Evolutionary conservation across 2,329 filamentous ascomycete genomes (phyloP), one percentile per base, ranked within the genome.

Genomic region (Teratosphaeria epicoccoides): DNA sequence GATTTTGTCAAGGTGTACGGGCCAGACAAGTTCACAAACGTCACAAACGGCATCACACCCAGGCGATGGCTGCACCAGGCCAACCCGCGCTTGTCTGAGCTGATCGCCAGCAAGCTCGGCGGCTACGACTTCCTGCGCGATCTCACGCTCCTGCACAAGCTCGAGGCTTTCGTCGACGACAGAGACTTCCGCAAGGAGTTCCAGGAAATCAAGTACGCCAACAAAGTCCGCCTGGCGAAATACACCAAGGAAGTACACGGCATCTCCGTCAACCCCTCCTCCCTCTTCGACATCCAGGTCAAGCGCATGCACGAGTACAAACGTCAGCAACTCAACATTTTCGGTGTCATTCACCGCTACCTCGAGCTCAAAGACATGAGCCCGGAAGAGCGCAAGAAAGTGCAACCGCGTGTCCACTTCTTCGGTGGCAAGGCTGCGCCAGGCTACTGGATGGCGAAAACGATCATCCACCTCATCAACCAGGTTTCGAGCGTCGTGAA

Each of bases 401-500:
- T 87, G 55, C 80, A 84, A 44, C 88, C 90, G 14, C 85, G 91
- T 49, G 93, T 97, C 9, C 93, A 87, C 52, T 94, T 98, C 69
- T 97, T 98, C 67, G 93, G 93, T 66, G 93, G 93, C 63, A 98
- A 98, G 74, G 93, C 93, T 24, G 93, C 93, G 1, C 93, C 93
- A 0, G 93, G 93, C 14, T 98, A 98, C 76, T 98, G 93, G 93
- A 98, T 97, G 93, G 93, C 93, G 33, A 98, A 98, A 80, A 94
- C 93, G 40, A 59, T 67, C 46, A 98, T 98, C 62, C 91, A 97
- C 67, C 80, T 98, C 52, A 84, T 98, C 76, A 97, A 96, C 74
- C 85, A 83, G 55, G 93, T 97, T 24, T 89, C 88, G 3, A 74
- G 82, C 14, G 87, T 97, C 2, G 85, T 98, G 61, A 98, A 98